phyloP scores from a whole-genome alignment of 768 basidiomycete species.

The Termitomyces eurrhizus region DNA sequence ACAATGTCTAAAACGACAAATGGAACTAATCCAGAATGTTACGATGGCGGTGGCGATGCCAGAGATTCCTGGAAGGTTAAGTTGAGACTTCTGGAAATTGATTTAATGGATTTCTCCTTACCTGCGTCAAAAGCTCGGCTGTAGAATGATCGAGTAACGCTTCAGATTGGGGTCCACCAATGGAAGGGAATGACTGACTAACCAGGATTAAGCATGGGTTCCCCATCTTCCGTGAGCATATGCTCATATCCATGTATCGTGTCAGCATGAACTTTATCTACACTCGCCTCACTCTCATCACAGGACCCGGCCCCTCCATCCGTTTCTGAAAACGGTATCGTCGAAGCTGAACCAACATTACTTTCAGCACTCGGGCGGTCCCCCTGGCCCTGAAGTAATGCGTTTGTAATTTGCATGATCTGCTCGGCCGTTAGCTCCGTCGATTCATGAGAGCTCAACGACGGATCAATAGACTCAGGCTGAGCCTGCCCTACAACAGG shows the following conservation, averaged over 20 bases:
- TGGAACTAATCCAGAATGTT: constrained; percentile 12
- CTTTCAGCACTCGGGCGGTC: constrained; percentile 25
- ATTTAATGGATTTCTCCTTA: constrained; percentile 19
- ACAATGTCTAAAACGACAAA: constrained; percentile 1
- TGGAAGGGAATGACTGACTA: constrained; percentile 25
- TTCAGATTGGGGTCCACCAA: constrained; percentile 7
- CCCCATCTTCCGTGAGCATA: constrained; percentile 60
- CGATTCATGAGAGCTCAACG: constrained; percentile 20
- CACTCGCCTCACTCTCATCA: constrained; percentile 2
- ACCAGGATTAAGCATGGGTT: constrained; percentile 69
- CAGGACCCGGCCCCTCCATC: background rate
- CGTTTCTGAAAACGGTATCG: constrained; percentile 10
- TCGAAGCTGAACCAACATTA: constrained; percentile 10
- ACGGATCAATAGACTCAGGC: constrained; percentile 21
- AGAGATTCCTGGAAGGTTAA: constrained; percentile 48
- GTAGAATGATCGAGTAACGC: background rate
- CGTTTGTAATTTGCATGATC: constrained; percentile 26
- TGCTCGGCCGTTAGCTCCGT: constrained; percentile 22
- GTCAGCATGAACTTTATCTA: constrained; percentile 4
- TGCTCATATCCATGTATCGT: constrained; percentile 34
- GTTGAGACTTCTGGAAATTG: constrained; percentile 11
- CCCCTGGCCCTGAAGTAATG: constrained; percentile 29
- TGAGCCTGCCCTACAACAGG: background rate
- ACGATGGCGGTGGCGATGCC: constrained; percentile 63
- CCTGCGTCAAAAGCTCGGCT: constrained; percentile 67